These are phyloP conservation scores for Agrocybe chaxingu DNA, from an alignment of 768 basidiomycete genomes.

Conservation along the genomic window DNA sequence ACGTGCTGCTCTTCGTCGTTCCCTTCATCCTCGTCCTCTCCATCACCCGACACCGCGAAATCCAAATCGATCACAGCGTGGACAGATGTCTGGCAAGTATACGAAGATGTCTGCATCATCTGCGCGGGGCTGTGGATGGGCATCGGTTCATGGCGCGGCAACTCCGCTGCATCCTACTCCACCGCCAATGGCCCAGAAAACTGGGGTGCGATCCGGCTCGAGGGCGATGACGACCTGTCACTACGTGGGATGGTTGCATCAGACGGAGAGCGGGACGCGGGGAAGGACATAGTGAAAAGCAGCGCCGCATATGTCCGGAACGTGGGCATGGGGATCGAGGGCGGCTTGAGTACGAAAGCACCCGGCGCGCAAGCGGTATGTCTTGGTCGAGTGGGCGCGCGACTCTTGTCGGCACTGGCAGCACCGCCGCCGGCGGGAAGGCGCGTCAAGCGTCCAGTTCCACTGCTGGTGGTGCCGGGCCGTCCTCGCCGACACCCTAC, in stretches of 20 bases:
- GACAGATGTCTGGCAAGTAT: constrained; percentile 77
- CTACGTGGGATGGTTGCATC: constrained; percentile 32
- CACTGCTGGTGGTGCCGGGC: constrained; percentile 2
- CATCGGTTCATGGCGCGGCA: constrained; percentile 44
- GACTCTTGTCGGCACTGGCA: constrained; percentile 21
- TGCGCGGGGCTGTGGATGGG: constrained; percentile 85
- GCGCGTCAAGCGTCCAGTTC: constrained; percentile 30
- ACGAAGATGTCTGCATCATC: constrained; percentile 81
- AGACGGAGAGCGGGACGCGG: constrained; percentile 36
- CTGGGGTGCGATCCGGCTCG: constrained; percentile 57
- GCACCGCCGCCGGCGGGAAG: constrained; percentile 19
- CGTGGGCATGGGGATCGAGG: constrained; percentile 72
- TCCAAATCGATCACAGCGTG: constrained; percentile 46
- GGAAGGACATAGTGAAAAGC: constrained; percentile 15
- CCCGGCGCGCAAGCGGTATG: constrained; percentile 46
- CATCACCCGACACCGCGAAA: constrained; percentile 22
- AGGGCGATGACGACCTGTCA: constrained; percentile 64
- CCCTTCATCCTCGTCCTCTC: constrained; percentile 2
- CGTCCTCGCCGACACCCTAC: too few relatives aligned
- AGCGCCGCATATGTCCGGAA: constrained; percentile 42
- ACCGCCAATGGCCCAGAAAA: constrained; percentile 44
- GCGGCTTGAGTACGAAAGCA: constrained; percentile 34
- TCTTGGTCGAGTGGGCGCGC: constrained; percentile 44
- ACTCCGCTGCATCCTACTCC: constrained; percentile 46
- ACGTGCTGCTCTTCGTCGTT: constrained; percentile 35